Evolutionary conservation across 2,329 filamentous ascomycete genomes (phyloP).

Genomic region (Fusarium chaquense): DNA sequence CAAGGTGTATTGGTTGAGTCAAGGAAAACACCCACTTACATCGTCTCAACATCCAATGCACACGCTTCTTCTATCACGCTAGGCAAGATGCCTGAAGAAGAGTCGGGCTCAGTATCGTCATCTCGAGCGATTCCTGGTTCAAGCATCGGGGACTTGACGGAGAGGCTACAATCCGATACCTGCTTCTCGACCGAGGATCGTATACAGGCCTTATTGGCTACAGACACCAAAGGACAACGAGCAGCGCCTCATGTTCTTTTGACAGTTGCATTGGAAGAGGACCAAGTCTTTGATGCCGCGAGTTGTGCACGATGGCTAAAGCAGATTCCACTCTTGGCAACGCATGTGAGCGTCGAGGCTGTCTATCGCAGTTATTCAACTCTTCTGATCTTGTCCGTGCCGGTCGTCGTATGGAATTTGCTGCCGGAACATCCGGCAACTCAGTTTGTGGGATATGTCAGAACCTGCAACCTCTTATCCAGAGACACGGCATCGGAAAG

Average conservation of each 20-base stretch:
- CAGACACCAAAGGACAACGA: slow-evolving; percentile 42
- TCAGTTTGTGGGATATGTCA: slow-evolving; percentile 47
- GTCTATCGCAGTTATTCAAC: slow-evolving; percentile 46
- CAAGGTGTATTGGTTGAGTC: slow-evolving; percentile 43
- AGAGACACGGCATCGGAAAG: slow-evolving; percentile 23
- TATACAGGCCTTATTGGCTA: slow-evolving; percentile 38
- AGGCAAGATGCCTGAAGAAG: slow-evolving; percentile 39
- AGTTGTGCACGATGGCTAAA: slow-evolving; percentile 47
- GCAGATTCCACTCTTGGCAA: slow-evolving; percentile 47
- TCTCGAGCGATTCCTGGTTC: slow-evolving; percentile 41
- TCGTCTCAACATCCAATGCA: slow-evolving; percentile 45
- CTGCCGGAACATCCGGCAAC: slow-evolving; percentile 45
- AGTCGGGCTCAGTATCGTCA: slow-evolving; percentile 35
- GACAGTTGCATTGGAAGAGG: slow-evolving; percentile 45
- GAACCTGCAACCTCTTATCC: slow-evolving; percentile 41
- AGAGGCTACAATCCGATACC: slow-evolving; percentile 39
- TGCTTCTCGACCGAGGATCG: slow-evolving; percentile 43
- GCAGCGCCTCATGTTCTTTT: slow-evolving; percentile 43
- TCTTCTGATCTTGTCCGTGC: slow-evolving; percentile 43
- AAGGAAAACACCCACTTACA: slow-evolving; percentile 46
- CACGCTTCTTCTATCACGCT: slow-evolving; percentile 45
- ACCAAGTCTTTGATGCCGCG: slow-evolving; percentile 44
- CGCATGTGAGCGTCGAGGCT: slow-evolving; percentile 43
- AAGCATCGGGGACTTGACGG: slow-evolving; percentile 37
- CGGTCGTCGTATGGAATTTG: slow-evolving; percentile 46